Conservation (phyloP, 164 flowering plant genomes). For the grape (Vitis vinifera) region ASM3070453v1 NC_081816.1:8013501-8014000, state of each 20-base stretch:
- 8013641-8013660: slow-evolving; percentile 17
- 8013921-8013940: background rate
- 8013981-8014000: slow-evolving; percentile 5
- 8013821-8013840: no score
- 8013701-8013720: slow-evolving; percentile 12
- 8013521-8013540: slow-evolving; percentile 8
- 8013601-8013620: slow-evolving; percentile 6
- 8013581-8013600: slow-evolving; percentile 20
- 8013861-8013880: no score
- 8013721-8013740: slow-evolving; percentile 17
- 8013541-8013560: background rate
- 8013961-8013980: background rate
- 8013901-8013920: background rate
- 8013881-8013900: slow-evolving; percentile 9
- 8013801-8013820: slow-evolving; percentile 1
- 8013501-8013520: slow-evolving; percentile 7
- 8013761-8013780: slow-evolving; percentile 18
- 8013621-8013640: slow-evolving; percentile 15
- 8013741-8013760: background rate
- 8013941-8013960: slow-evolving; percentile 24
- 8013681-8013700: slow-evolving; percentile 21
- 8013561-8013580: background rate
- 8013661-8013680: slow-evolving; percentile 11
- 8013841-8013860: no score
- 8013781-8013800: slow-evolving; percentile 20